Conservation (phyloP, 1,284 basidiomycete genomes). For the Rhodotorula sp. region DNA sequence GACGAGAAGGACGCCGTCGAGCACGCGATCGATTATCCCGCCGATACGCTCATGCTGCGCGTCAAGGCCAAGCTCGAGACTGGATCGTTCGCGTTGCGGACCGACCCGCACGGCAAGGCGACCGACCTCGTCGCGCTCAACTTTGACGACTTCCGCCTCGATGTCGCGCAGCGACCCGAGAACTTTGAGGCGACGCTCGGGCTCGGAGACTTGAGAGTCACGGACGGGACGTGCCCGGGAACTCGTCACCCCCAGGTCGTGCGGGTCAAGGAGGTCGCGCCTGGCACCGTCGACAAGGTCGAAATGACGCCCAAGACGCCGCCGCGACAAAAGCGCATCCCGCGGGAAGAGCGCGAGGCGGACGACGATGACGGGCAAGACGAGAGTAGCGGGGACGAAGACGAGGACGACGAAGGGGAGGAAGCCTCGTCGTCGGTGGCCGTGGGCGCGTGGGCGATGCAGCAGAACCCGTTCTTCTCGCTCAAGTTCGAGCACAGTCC, state of each 20-base stretch:
- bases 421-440: slow-evolving; percentile 45
- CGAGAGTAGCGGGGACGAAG: slow-evolving; percentile 41
- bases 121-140: slow-evolving; percentile 80
- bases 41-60: slow-evolving; percentile 78
- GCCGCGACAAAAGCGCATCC: slow-evolving; percentile 40
- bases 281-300: slow-evolving; percentile 34
- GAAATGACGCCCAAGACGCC: slow-evolving; percentile 30
- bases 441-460: slow-evolving; percentile 28
- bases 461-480: slow-evolving; percentile 79
- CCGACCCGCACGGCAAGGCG: slow-evolving; percentile 62
- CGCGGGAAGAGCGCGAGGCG: slow-evolving; percentile 46
- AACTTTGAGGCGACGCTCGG: slow-evolving; percentile 81
- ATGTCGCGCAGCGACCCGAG: slow-evolving; percentile 79
- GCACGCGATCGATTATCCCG: slow-evolving; percentile 63
- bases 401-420: slow-evolving; percentile 43
- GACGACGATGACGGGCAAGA: slow-evolving; percentile 45
- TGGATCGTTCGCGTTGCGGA: slow-evolving; percentile 78
- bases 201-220: slow-evolving; percentile 83
- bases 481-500: slow-evolving; percentile 92
- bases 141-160: slow-evolving; percentile 85
- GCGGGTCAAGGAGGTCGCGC: slow-evolving; percentile 67
- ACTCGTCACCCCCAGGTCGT: slow-evolving; percentile 91
- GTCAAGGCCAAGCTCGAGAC: slow-evolving; percentile 76
- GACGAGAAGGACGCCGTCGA: slow-evolving; percentile 75
- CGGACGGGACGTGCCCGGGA: slow-evolving; percentile 81